Evolutionary conservation across 768 basidiomycete genomes (phyloP).

Genomic region (Naganishia vaughanmartiniae): DNA sequence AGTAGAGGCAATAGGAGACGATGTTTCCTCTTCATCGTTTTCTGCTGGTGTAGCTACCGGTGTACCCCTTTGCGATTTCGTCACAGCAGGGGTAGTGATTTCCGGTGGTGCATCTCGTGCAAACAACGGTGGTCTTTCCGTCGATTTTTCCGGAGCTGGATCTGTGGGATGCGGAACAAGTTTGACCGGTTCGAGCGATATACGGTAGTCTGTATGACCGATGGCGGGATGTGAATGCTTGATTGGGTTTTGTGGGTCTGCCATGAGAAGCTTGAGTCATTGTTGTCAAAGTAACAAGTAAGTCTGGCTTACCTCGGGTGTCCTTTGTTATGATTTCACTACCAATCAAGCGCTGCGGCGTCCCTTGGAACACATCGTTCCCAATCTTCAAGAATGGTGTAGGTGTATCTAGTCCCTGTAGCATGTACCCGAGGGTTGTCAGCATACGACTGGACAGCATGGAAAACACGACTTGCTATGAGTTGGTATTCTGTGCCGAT

Average conservation of each 20-base stretch:
- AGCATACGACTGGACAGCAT: neutral
- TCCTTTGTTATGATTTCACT: constrained; percentile 26
- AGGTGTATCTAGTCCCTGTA: constrained; percentile 25
- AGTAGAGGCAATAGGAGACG: neutral
- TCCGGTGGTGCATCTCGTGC: constrained; percentile 6
- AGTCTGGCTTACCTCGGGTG: neutral
- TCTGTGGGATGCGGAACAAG: constrained; percentile 1
- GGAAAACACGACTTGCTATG: neutral
- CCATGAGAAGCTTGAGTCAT: no score
- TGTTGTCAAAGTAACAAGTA: neutral
- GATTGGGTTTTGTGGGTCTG: constrained; percentile 19
- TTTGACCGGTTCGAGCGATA: constrained; percentile 21
- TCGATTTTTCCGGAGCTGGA: neutral
- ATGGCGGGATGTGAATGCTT: constrained; percentile 19
- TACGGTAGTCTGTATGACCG: neutral
- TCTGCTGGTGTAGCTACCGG: neutral
- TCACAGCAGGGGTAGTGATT: neutral
- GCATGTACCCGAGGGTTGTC: neutral
- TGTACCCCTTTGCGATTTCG: neutral
- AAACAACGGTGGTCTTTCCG: constrained; percentile 7
- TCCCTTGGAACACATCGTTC: constrained; percentile 28
- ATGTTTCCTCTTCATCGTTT: neutral
- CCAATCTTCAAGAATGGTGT: constrained; percentile 29
- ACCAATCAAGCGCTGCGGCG: constrained; percentile 23
- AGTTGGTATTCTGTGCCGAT: constrained; percentile 27